A percentile compares a stretch with the other conserved stretches of the same genome.
phyloP scores from a whole-genome alignment of 768 basidiomycete genomes.

The Lactarius sp. region DNA sequence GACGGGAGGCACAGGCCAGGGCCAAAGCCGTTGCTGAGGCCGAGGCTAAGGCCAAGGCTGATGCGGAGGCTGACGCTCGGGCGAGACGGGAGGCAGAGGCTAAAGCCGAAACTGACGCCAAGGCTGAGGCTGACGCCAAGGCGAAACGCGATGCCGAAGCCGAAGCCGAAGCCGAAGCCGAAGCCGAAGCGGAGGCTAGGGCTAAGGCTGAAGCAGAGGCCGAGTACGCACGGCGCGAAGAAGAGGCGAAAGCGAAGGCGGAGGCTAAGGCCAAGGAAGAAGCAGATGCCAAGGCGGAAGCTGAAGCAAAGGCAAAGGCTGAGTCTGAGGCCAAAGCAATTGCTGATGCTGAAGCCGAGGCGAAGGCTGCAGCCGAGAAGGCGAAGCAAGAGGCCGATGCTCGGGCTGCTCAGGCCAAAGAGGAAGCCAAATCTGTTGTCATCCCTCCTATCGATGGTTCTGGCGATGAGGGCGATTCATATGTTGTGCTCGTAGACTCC shows the following conservation, averaged over 20 bases:
- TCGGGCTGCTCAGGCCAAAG: not conserved
- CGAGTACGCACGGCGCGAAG: too few species aligned
- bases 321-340: not conserved
- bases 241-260: not conserved
- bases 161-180: not conserved
- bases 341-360: not conserved
- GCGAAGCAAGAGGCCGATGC: not conserved
- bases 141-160: not conserved
- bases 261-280: not conserved
- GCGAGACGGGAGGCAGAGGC: too few species aligned
- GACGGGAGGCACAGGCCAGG: too few species aligned
- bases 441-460: not conserved
- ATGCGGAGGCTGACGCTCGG: too few species aligned
- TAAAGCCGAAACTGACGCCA: too few species aligned
- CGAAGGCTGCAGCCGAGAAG: not conserved
- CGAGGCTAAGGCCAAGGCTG: too few species aligned
- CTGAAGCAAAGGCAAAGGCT: not conserved
- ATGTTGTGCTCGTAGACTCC: constrained; percentile 4
- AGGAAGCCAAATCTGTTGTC: not conserved
- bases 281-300: not conserved
- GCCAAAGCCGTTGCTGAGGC: too few species aligned
- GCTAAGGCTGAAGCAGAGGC: not conserved
- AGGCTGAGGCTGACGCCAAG: not conserved
- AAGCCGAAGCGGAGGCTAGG: not conserved
- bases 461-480: not conserved